Base-by-base conservation (phyloP, 148 eudicot species). In the Persicaria maculosa region DNA sequence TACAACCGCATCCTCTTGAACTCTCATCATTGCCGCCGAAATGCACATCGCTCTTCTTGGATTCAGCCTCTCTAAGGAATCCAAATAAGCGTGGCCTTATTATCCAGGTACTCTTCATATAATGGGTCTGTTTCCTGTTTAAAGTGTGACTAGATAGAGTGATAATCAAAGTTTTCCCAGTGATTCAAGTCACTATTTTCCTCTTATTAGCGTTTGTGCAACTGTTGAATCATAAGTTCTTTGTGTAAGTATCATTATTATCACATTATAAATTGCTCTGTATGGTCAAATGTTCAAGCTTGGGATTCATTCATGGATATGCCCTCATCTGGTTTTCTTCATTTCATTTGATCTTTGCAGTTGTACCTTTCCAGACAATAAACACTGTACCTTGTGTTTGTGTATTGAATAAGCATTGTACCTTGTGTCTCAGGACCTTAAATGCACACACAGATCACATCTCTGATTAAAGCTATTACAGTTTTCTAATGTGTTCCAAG, bases 1-100 rank as follows among this genome's bases (percentile, higher is more conserved):
- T 5, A 50, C 65, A 3, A 52, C 75, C 14, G 80, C 89, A 19
- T 74, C 90, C 44, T 64, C 69, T 11, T 64, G 45, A 64, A n/a
- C 69, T 64, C 69, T 12, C 40, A 8, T 58, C 22, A 19, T 1
- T 16, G n/a, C 17, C 16, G 6, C 7, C 16, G 7, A 54, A 55
- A 16, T 55, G 59, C 59, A 55, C 59, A 55, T 5, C 16, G 17
- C 17, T 20, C 67, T 61, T 20, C 43, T 4, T 64, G 69, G 69
- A 64, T 64, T 12, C 45, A 31, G 2, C 45, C 17, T 16, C 19
- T 16, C 9, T n/a, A 17, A 55, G 16, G 59, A 55, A 55, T 52
- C 55, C 55, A 52, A 64, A 64, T 64, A 64, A 64, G 69, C 12
- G 46, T 64, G 69, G 14, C 43, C 43, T 25, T 5, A 9, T 25